Conservation (phyloP, 352 stramenopile species). For the Globisporangium okanoganense region DNA sequence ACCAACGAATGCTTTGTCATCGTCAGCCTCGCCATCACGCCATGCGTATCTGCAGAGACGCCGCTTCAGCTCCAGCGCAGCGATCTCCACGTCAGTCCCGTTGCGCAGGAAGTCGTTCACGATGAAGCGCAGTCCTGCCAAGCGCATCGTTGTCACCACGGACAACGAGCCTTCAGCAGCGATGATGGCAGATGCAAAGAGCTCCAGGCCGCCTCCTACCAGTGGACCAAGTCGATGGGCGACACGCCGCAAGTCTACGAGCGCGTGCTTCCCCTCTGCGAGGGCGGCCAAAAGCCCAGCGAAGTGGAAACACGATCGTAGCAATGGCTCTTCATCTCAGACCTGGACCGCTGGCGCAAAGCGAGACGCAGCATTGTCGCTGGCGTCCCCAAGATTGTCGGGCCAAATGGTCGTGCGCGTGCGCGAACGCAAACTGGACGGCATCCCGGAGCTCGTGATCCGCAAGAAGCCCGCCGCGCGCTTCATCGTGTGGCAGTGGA, state of each 20-base stretch:
- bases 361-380: background rate
- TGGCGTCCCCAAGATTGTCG: constrained; percentile 23
- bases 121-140: constrained; percentile 57
- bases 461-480: constrained; percentile 43
- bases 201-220: background rate
- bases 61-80: constrained; percentile 28
- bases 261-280: constrained; percentile 20
- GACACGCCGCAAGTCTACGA: constrained; percentile 59
- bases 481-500: constrained; percentile 59
- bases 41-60: constrained; percentile 16
- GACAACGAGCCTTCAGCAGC: background rate
- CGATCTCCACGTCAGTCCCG: constrained; percentile 36
- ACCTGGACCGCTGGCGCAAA: constrained; percentile 2
- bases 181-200: background rate
- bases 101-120: constrained; percentile 62
- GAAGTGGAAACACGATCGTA: constrained; percentile 12
- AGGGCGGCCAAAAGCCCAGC: constrained; percentile 8
- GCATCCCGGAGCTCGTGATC: constrained; percentile 60
- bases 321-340: background rate
- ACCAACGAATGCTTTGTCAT: background rate
- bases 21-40: constrained; percentile 1
- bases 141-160: constrained; percentile 19
- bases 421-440: constrained; percentile 39
- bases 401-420: constrained; percentile 55
- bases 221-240: constrained; percentile 18